Evolutionary conservation across 257 asterid species (phyloP).

Genomic region (Osmanthus fragrans): DNA sequence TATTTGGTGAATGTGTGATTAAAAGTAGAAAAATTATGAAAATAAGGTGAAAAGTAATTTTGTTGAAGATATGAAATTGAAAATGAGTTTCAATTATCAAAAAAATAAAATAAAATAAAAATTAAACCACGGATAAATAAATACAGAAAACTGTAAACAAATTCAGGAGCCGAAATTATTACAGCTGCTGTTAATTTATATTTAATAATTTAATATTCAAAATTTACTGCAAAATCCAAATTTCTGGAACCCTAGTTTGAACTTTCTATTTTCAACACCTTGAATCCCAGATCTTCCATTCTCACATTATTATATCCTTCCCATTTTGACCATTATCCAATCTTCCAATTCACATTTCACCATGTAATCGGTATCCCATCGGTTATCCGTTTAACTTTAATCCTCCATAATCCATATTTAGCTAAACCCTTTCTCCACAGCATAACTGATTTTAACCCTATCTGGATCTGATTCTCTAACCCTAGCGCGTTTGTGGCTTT

Average conservation of each 20-base stretch:
- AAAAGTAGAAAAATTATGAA: not conserved
- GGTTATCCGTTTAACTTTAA: constrained; percentile 1
- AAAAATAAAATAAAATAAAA: no score
- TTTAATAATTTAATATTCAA: not conserved
- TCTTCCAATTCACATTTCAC: not conserved
- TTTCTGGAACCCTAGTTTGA: constrained; percentile 33
- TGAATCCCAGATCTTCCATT: not conserved
- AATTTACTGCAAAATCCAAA: constrained; percentile 6
- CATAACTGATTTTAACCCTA: constrained; percentile 2
- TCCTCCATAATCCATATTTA: not conserved
- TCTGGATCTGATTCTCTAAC: constrained; percentile 1
- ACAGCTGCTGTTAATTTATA: not conserved
- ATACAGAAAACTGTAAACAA: not conserved
- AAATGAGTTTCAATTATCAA: no score
- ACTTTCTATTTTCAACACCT: constrained; percentile 2
- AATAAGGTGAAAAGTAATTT: not conserved
- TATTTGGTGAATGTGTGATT: no score
- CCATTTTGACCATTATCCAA: not conserved
- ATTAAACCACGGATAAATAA: no score
- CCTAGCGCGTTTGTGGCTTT: constrained; percentile 13
- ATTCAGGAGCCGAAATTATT: not conserved
- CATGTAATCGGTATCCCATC: constrained; percentile 2
- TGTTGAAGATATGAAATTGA: no score
- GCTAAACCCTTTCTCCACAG: constrained; percentile 22
- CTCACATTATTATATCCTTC: not conserved